Evolutionary conservation across 78 protist genomes (phyloP).

Genomic region (Dictyostelium brefeldianum): DNA sequence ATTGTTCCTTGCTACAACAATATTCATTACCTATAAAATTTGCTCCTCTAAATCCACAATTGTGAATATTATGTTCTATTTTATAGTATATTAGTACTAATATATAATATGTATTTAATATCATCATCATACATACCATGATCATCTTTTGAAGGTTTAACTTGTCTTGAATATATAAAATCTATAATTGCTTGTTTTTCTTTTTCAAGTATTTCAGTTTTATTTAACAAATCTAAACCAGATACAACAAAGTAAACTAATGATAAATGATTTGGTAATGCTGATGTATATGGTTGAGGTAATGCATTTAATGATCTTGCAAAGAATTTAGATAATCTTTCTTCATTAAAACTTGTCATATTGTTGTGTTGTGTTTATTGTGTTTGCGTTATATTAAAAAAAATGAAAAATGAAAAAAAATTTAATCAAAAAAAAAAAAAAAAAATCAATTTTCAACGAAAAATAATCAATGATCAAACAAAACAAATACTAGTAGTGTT

Average conservation of each 20-base stretch:
- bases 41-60: constrained; percentile 62
- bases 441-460: not conserved
- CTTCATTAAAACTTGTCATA: constrained; percentile 19
- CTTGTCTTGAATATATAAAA: constrained; percentile 81
- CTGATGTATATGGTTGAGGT: constrained; percentile 75
- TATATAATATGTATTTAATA: not conserved
- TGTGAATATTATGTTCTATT: not conserved
- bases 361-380: not conserved
- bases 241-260: constrained; percentile 74
- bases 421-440: not conserved
- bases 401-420: not conserved
- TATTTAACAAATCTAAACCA: constrained; percentile 83
- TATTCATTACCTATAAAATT: constrained; percentile 53
- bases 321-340: constrained; percentile 48
- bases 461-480: constrained; percentile 14
- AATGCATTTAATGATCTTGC: constrained; percentile 55
- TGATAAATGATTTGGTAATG: constrained; percentile 70
- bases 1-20: not conserved
- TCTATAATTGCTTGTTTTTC: constrained; percentile 59
- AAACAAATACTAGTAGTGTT: too few species aligned
- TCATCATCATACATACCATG: too few species aligned
- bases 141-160: constrained; percentile 55
- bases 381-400: not conserved
- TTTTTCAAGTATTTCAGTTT: constrained; percentile 28
- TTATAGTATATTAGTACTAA: not conserved